These are phyloP conservation scores for Colletotrichum tofieldiae DNA, from an alignment of 2,329 filamentous ascomycete genomes.

Conservation along the genomic window DNA sequence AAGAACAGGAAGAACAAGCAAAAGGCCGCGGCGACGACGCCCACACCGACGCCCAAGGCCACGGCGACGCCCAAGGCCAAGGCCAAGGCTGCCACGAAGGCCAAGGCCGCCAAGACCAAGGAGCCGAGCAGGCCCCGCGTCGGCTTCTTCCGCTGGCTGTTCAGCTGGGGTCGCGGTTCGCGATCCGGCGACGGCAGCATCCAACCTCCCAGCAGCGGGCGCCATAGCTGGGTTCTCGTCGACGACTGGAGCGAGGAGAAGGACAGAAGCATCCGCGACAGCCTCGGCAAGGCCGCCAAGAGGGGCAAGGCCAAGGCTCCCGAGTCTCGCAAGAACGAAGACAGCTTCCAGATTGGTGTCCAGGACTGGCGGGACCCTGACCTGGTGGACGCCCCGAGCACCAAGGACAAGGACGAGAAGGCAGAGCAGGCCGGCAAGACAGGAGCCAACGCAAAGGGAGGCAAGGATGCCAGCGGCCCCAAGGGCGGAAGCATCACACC, in stretches of 20 bases:
- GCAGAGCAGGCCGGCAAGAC: constrained; percentile 42
- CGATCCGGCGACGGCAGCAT: constrained; percentile 64
- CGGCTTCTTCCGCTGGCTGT: constrained; percentile 64
- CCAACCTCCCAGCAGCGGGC: constrained; percentile 80
- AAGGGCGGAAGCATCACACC: constrained; percentile 80
- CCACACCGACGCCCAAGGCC: constrained; percentile 48
- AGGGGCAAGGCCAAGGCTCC: constrained; percentile 47
- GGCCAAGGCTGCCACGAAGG: constrained; percentile 38
- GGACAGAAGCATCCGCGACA: constrained; percentile 60
- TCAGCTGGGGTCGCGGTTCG: constrained; percentile 54
- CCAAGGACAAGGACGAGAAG: constrained; percentile 44
- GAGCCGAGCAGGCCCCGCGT: constrained; percentile 37
- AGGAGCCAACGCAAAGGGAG: constrained; percentile 40
- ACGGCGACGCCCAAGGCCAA: constrained; percentile 46
- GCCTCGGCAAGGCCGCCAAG: constrained; percentile 55
- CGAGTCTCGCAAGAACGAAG: constrained; percentile 53
- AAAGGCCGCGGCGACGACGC: constrained; percentile 48
- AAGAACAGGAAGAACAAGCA: constrained; percentile 55
- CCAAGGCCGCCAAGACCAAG: neutral
- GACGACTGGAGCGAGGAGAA: constrained; percentile 76
- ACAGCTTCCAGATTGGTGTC: constrained; percentile 85
- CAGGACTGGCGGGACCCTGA: constrained; percentile 87
- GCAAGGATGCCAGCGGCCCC: constrained; percentile 54
- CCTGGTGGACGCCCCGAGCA: constrained; percentile 57
- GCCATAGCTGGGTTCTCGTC: constrained; percentile 80